Conservation (phyloP, 73 alveolate genomes). For the Effrenium voratum region DNA sequence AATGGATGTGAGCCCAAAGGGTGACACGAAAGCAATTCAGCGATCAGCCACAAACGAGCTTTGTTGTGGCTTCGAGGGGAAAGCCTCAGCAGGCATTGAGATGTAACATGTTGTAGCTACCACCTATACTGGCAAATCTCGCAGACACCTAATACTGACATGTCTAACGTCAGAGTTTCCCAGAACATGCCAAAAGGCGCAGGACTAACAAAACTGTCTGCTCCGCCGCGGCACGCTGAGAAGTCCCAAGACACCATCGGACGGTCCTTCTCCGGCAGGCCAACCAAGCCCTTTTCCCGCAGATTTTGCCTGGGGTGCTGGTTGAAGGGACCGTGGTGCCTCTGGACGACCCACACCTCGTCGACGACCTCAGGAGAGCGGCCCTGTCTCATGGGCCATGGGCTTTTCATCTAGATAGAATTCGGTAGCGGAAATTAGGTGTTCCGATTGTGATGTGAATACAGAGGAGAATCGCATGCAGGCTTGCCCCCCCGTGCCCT, state of each 20-base stretch:
- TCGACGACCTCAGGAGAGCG: constrained; percentile 11
- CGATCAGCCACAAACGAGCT: no score
- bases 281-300: neutral
- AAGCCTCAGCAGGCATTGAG: no score
- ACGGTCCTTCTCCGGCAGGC: constrained; percentile 2
- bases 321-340: constrained; percentile 59
- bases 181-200: neutral
- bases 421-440: neutral
- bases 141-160: neutral
- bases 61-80: no score
- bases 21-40: no score
- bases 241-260: neutral
- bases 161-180: neutral
- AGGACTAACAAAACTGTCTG: neutral
- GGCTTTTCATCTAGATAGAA: neutral
- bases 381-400: neutral
- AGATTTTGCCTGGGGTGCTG: constrained; percentile 19
- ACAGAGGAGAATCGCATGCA: no score
- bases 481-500: no score
- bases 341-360: constrained; percentile 49
- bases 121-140: neutral
- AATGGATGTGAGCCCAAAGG: no score
- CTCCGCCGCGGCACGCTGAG: neutral
- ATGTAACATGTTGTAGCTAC: no score
- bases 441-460: neutral